Base-by-base conservation (phyloP, 1,139 yeast genomes). In the Geotrichum macrosporum region DNA sequence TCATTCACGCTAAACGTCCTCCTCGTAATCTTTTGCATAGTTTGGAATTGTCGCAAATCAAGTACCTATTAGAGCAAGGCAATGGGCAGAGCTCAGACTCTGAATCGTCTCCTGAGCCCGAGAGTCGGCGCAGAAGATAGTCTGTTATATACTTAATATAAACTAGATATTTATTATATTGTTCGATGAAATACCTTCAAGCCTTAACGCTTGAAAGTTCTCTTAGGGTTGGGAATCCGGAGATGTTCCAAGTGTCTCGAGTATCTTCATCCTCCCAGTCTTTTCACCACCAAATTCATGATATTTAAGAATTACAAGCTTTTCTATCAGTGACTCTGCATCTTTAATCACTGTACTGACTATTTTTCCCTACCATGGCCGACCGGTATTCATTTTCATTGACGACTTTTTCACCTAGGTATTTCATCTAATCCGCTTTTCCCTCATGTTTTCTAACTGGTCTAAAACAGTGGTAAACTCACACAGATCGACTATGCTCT, bases 401-500 rank as follows among this genome's bases (percentile, higher is more conserved):
- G 56, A 89, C 97, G 40, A 89, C 97, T 29, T 89, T 89, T 68
- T 88, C 96, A 47, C 97, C 97, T 64, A 84, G 85, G 89, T 83
- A 77, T 55, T n/a, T n/a, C n/a, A 87, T 77, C 30, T 19, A 9
- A 6, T 29, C 30, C 34, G 39, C 9, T 20, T n/a, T 4, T 9
- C 13, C 27, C 20, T n/a, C 15, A 15, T 16, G 15, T 31, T 18
- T 16, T 19, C 21, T 29, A 20, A 21, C n/a, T 12, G 32, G 10
- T 19, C 16, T 32, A 29, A 43, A 27, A 31, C 52, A 83, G 95
- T 69, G 99, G 99, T 60, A 94, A 94, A 71, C 78, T 94, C 57
- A 96, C 92, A 40, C 99, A 94, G 71, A 94, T 94, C 60, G 98
- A 94, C 68, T 92, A 94, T 67, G 98, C 99, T 15, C 75, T 94